Evolutionary conservation across 352 stramenopile genomes (phyloP), one percentile per base, ranked within the genome.

Genomic region (Phytophthora litchii): DNA sequence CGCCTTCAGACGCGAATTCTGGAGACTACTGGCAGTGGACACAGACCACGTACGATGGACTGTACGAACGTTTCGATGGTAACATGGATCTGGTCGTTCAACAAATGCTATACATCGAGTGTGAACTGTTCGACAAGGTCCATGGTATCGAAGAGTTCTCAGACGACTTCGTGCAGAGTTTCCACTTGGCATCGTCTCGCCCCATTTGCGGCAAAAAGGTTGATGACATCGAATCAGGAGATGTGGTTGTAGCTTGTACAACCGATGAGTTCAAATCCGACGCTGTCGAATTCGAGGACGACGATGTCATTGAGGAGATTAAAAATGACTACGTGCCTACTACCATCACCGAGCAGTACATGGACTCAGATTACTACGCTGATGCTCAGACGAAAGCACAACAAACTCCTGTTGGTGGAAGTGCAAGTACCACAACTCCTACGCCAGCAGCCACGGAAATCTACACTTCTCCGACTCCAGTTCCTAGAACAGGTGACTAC

Each of bases 1-100:
- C 54, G 1, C 34, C 54, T 45, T 59, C 58, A 9, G 54, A 72
- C 23, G 76, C 70, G 38, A 82, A 72, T 27, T 70, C 60, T 6
- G 76, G 76, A 17, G 50, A 66, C 41, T 86, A 86, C 58, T 86
- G 76, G 76, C 42, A 69, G 20, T 86, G 76, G 76, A 57, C 78
- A 19, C 37, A 78, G 50, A 71, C 58, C 12, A 74, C 67, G 10
- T 86, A 84, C 58, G 54, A 80, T 10, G 74, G 74, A 3, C 65
- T 86, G 3, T 74, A 74, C 43, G 51, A 63, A 19, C 70, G 69
- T 36, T 81, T 86, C 45, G 60, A 80, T 32, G 76, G 74, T 37
- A 64, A 84, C 65, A 73, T 86, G 46, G 60, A 67, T 21, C 69
- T 86, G 11, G 74, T 86, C n/a, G 44, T 67, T 13, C 56, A 82